Conservation (phyloP, 2,329 filamentous ascomycete species). For the Aspergillus transmontanensis region DNA sequence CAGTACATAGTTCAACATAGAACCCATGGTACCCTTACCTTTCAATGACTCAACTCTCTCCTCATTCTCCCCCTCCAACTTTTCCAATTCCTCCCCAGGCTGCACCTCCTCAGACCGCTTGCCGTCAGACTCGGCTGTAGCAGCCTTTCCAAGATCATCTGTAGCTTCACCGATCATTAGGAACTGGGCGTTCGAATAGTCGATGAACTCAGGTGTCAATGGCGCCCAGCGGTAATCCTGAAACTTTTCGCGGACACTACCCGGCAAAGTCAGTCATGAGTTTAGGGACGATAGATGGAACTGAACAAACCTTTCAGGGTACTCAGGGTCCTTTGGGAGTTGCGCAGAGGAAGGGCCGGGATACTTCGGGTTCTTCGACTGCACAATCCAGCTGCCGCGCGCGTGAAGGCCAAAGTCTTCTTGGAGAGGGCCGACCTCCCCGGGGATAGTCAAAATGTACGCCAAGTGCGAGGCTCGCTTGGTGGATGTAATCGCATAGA, state of each 20-base stretch:
- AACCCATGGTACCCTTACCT: slow-evolving; percentile 40
- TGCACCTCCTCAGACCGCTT: slow-evolving; percentile 62
- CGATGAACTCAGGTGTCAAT: slow-evolving; percentile 70
- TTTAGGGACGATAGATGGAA: neutral
- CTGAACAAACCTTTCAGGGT: slow-evolving; percentile 62
- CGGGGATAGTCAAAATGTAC: slow-evolving; percentile 77
- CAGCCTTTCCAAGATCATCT: slow-evolving; percentile 38
- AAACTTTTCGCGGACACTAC: slow-evolving; percentile 71
- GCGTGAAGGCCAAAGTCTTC: slow-evolving; percentile 70
- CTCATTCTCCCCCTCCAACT: slow-evolving; percentile 74
- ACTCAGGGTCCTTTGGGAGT: slow-evolving; percentile 68
- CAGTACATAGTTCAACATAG: neutral
- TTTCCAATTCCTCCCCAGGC: slow-evolving; percentile 71
- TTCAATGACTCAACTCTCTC: slow-evolving; percentile 63
- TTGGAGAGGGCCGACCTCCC: slow-evolving; percentile 71
- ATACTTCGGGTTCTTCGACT: slow-evolving; percentile 76
- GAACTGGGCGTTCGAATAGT: slow-evolving; percentile 75
- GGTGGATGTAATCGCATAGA: slow-evolving; percentile 78
- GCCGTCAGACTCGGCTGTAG: slow-evolving; percentile 32
- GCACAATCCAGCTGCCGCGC: slow-evolving; percentile 76
- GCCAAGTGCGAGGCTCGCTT: slow-evolving; percentile 73
- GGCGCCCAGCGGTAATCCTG: slow-evolving; percentile 72
- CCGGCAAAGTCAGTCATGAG: neutral
- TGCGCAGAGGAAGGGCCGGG: slow-evolving; percentile 65
- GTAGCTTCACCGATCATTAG: slow-evolving; percentile 69